Conservation (phyloP, 208 protist species). For the Leishmania gerbilli region DNA sequence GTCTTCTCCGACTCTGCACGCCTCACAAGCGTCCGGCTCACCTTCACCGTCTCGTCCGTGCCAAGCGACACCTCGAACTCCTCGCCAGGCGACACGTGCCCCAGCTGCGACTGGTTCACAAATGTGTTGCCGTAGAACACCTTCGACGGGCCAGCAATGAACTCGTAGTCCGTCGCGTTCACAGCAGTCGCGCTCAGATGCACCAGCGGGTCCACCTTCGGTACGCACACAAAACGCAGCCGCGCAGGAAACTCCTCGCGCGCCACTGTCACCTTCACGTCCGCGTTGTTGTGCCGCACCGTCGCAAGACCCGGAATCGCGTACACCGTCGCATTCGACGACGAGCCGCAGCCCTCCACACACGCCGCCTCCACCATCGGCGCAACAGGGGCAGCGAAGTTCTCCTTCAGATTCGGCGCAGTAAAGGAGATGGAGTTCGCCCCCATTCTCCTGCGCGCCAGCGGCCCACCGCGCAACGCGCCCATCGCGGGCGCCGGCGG, state of each 20-base stretch:
- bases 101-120: slow-evolving; percentile 44
- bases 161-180: slow-evolving; percentile 50
- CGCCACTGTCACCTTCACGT: slow-evolving; percentile 47
- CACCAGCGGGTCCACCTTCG: slow-evolving; percentile 34
- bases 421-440: neutral
- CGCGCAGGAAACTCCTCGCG: slow-evolving; percentile 36
- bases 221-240: slow-evolving; percentile 41
- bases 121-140: slow-evolving; percentile 57
- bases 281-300: slow-evolving; percentile 49
- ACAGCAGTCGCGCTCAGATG: slow-evolving; percentile 44
- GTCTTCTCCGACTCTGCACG: slow-evolving; percentile 29
- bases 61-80: slow-evolving; percentile 57
- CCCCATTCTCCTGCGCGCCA: neutral
- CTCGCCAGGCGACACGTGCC: slow-evolving; percentile 39
- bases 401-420: neutral
- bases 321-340: slow-evolving; percentile 41
- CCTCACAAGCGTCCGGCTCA: slow-evolving; percentile 32
- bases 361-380: slow-evolving; percentile 21
- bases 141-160: slow-evolving; percentile 51
- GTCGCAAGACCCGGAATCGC: slow-evolving; percentile 41
- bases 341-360: slow-evolving; percentile 22
- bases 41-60: slow-evolving; percentile 41
- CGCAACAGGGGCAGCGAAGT: slow-evolving; percentile 12
- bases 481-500: slow-evolving; percentile 1
- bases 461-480: neutral